Base-by-base conservation (phyloP, 345 rosid genomes). In the Linum trigynum region DNA sequence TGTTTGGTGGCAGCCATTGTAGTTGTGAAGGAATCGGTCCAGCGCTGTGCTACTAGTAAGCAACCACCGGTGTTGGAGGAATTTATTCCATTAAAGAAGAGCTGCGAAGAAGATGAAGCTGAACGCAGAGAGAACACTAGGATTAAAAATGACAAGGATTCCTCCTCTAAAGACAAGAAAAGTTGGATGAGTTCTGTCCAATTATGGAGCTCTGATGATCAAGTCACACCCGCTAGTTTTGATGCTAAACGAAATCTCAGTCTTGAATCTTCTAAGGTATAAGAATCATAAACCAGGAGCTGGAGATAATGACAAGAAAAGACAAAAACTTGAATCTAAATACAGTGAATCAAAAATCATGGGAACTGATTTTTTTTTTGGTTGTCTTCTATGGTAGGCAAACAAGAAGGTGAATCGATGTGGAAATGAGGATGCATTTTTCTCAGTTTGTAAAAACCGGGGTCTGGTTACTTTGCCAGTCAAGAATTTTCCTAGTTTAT, bases 181-280 rank as follows among this genome's bases (percentile, higher is more conserved):
- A 83, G 71, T 48, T 85, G 91, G 85, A 78, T 81, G 91, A 80
- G 89, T 72, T 79, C 86, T 42, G 78, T 84, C 75, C 88, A 86
- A 77, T 82, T 80, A 15, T 84, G 91, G 91, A 84, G 75, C 76
- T 65, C 71, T 35, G 73, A 79, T 62, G 71, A 65, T 63, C 59
- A 67, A 36, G 38, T 35, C 69, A 61, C 38, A 43, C 38, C 16
- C 43, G 57, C 71, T 55, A 53, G 63, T 59, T 51, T 76, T 42
- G 82, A 78, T 57, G 36, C 77, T 14, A 75, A 73, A 61, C 69
- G 71, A 68, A 76, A 75, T 64, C 77, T 58, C 55, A 60, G 77
- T 67, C 68, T 72, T 62, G 84, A 80, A 65, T 64, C 32, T 23
- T 23, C 72, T 17, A 69, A 83, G 90, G 89, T 86, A 67, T 23